Evolutionary conservation across 2,329 filamentous ascomycete genomes (phyloP), one percentile per base, ranked within the genome.

Genomic region (Triangularia setosa): DNA sequence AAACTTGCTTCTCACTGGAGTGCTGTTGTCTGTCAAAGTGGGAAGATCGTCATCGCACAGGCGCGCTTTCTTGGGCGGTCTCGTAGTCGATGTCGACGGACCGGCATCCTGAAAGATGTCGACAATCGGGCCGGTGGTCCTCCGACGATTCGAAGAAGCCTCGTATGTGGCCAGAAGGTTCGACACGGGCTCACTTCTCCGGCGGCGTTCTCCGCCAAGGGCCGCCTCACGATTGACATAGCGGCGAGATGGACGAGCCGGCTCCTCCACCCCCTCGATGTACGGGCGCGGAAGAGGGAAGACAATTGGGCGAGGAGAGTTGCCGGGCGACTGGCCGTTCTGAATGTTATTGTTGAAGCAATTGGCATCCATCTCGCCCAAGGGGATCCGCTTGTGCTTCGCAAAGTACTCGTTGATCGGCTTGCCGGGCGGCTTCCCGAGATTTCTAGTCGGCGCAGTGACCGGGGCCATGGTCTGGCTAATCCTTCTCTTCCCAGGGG

Each of bases 331-430:
- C 61, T n/a, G 80, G n/a, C n/a, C 77, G 65, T 83, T 75, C 65
- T 79, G 76, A 27, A 81, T 73, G 64, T 87, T 81, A 12, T 85
- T 77, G 14, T 80, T 76, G 69, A 87, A 87, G 71, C 83, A 87
- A 66, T 87, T 87, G 44, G 82, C 77, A 60, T 87, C 84, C 85
- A 87, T 87, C 70, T 85, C 83, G n/a, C 81, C 85, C 70, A 87
- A 81, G 0, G 85, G 83, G 64, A 86, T 82, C 2, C 85, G 81
- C 33, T 75, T 74, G 61, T 79, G 74, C 23, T 77, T 77, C 63
- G 81, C 81, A 74, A 87, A 86, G 70, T 84, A 87, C 3, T 81
- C 79, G 40, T 79, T 80, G 64, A 87, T 86, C 1, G 84, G 81
- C 67, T 86, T 86, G 14, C 69, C 73, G 3, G 73, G 72, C 1